phyloP scores from a whole-genome alignment of 148 eudicot species.

The Vaccinium corymbosum region DNA sequence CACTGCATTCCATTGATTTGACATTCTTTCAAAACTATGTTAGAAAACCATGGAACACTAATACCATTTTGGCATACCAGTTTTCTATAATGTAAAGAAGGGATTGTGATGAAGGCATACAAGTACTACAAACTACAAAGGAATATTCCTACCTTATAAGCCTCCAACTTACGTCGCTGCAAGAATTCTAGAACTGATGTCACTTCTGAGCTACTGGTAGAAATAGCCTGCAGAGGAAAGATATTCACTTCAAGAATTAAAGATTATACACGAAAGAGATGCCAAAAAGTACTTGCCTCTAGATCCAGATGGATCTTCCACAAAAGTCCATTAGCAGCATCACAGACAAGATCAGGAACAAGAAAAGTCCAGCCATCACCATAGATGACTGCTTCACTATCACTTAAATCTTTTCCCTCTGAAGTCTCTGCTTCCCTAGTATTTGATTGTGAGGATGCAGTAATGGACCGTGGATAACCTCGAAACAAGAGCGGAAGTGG shows the following conservation, averaged over 20 bases:
- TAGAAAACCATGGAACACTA: not conserved
- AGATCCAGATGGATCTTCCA: constrained; percentile 92
- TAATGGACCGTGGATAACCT: constrained; percentile 42
- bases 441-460: constrained; percentile 37
- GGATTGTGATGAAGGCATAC: not conserved
- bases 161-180: constrained; percentile 85
- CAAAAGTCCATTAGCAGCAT: constrained; percentile 60
- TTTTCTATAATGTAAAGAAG: not conserved
- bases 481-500: constrained; percentile 90
- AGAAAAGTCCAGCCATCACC: constrained; percentile 87
- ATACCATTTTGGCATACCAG: not conserved
- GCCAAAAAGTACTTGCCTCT: constrained; percentile 55
- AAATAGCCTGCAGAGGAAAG: constrained; percentile 64
- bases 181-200: constrained; percentile 74
- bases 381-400: constrained; percentile 51
- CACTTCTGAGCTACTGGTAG: constrained; percentile 89
- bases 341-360: constrained; percentile 88
- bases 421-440: constrained; percentile 40
- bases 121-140: not conserved
- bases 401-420: constrained; percentile 34
- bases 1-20: constrained; percentile 1
- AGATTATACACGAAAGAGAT: not conserved
- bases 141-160: constrained; percentile 56
- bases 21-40: not conserved
- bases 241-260: constrained; percentile 16